Conservation (phyloP, 148 eudicot genomes). For the Agrostemma githago region DNA sequence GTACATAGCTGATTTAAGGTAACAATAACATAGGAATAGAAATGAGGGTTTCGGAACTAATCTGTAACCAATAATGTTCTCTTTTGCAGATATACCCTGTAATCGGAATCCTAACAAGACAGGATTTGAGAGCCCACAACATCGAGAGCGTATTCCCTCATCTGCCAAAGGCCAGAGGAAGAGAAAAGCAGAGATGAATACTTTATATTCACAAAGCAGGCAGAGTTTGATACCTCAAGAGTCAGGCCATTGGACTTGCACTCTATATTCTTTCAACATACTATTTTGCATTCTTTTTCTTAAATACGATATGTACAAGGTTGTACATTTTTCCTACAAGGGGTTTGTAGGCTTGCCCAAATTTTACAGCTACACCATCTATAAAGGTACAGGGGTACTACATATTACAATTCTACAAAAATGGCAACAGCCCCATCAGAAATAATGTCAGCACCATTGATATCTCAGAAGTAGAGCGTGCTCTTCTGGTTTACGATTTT, state of each 20-base stretch:
- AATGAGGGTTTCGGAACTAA: background rate
- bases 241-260: conserved; percentile 13
- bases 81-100: conserved; percentile 60
- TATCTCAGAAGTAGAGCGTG: conserved; percentile 10
- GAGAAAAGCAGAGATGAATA: conserved; percentile 53
- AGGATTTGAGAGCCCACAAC: conserved; percentile 83
- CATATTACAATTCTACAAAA: conserved; percentile 2
- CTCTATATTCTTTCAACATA: conserved; percentile 27
- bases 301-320: conserved; percentile 24
- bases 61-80: conserved; percentile 26
- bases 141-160: conserved; percentile 73
- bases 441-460: background rate
- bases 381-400: conserved; percentile 9
- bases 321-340: conserved; percentile 19
- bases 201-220: conserved; percentile 12
- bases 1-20: background rate
- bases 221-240: conserved; percentile 8
- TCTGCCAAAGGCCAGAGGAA: conserved; percentile 46
- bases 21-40: background rate
- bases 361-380: conserved; percentile 16
- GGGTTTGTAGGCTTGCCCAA: conserved; percentile 17
- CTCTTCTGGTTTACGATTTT: background rate
- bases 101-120: conserved; percentile 89
- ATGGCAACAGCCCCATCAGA: background rate
- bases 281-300: conserved; percentile 23